phyloP scores from a whole-genome alignment of 352 stramenopile genomes.

The Phytophthora cactorum region DNA sequence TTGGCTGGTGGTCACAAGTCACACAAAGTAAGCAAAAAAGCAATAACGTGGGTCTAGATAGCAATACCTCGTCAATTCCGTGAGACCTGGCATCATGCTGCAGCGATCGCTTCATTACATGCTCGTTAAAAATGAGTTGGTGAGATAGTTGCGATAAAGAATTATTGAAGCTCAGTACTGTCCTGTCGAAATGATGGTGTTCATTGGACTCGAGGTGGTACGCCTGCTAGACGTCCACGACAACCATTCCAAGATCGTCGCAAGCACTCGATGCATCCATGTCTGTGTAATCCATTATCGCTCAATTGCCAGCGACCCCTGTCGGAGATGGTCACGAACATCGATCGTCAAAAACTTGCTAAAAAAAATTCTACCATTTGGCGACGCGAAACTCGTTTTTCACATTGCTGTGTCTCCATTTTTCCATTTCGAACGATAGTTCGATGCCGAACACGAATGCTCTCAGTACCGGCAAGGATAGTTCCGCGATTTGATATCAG shows the following conservation, averaged over 20 bases:
- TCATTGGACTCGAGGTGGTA: neutral
- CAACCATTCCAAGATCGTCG: neutral
- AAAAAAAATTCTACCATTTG: slow-evolving; percentile 3
- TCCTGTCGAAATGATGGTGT: neutral
- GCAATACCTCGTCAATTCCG: neutral
- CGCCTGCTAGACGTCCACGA: neutral
- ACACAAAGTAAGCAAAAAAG: neutral
- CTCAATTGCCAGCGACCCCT: neutral
- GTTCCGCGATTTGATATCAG: neutral
- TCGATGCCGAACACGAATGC: neutral
- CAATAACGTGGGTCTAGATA: neutral
- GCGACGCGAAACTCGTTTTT: neutral
- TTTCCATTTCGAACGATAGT: neutral
- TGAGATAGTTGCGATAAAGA: neutral
- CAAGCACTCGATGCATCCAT: neutral
- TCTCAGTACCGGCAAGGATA: neutral
- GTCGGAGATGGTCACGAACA: neutral
- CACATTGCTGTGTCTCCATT: neutral
- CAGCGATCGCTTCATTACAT: neutral
- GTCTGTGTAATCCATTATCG: neutral
- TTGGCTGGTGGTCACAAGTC: neutral
- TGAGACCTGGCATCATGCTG: neutral
- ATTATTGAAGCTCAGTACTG: neutral
- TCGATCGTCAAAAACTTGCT: neutral
- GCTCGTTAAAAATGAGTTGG: neutral